Conservation (phyloP, 805 yeast species). For the Lipomyces orientalis region DNA sequence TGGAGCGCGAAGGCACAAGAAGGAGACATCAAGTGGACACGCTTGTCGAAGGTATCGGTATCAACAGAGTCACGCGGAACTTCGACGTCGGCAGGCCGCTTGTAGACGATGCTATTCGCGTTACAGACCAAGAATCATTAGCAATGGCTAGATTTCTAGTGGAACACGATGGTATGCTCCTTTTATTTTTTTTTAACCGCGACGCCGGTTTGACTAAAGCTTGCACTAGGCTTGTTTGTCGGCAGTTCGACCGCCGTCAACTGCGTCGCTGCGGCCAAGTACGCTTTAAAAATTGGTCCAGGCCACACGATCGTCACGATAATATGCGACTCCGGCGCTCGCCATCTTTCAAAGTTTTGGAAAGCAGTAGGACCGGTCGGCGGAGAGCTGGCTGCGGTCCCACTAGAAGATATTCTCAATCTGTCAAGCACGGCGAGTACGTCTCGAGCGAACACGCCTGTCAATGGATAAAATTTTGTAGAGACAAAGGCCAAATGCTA, state of each 20-base stretch:
- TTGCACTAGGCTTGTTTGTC: conserved; percentile 59
- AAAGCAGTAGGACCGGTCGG: conserved; percentile 45
- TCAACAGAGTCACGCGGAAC: conserved; percentile 84
- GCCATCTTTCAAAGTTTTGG: conserved; percentile 95
- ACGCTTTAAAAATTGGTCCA: conserved; percentile 57
- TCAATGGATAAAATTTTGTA: not conserved
- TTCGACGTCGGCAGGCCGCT: conserved; percentile 70
- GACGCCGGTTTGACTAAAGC: too few relatives aligned
- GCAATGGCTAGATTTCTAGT: conserved; percentile 86
- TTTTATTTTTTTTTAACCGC: too few relatives aligned
- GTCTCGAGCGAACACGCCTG: not conserved
- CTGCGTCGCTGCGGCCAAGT: conserved; percentile 82
- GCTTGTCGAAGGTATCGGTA: conserved; percentile 89
- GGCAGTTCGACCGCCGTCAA: conserved; percentile 95
- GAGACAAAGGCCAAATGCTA: not conserved
- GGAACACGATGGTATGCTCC: conserved; percentile 70
- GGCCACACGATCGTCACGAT: conserved; percentile 79
- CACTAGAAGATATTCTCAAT: conserved; percentile 12
- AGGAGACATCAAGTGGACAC: conserved; percentile 97
- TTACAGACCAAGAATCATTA: conserved; percentile 78
- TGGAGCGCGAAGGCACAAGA: conserved; percentile 90
- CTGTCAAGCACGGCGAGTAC: not conserved
- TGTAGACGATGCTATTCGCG: conserved; percentile 81
- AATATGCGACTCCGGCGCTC: conserved; percentile 89
- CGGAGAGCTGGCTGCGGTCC: conserved; percentile 3